Evolutionary conservation across 768 basidiomycete species (phyloP), one percentile per base, ranked within the genome.

Genomic region (Mycena polygramma): DNA sequence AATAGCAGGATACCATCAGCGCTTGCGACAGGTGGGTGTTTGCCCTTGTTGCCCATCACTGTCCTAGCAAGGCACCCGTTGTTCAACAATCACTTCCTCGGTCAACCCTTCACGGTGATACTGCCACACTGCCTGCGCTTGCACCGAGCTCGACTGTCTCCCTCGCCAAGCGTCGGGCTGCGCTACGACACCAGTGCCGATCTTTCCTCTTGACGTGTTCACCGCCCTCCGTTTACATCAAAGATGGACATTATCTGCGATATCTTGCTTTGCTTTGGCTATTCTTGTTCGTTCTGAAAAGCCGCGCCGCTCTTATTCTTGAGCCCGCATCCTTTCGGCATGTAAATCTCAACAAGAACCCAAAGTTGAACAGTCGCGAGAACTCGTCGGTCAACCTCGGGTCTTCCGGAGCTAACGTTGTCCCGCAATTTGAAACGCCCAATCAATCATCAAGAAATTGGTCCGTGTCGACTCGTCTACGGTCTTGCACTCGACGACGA

Each of bases 1-100:
- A 15, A 41, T 45, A 52, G 62, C 43, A 55, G 53, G 43, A 48
- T 20, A 64, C 58, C 66, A 67, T 67, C 66, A 67, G 52, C 39
- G 58, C 52, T n/a, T 36, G 51, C 43, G 13, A 46, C 19, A 41
- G 41, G 15, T 14, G 2, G 2, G 3, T 30, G 13, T 60, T 60
- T 49, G 59, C 30, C 6, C 30, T 30, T 30, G 30, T 30, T 30
- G 30, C 6, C 30, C 30, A 30, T 30, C 30, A 30, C 30, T 6
- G 30, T 30, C 30, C 30, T 30, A 2, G 30, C 30, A 30, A 30
- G 30, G 30, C 30, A 30, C 30, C 30, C 30, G 30, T 30, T 30
- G 30, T 30, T 30, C 30, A 30, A 30, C 30, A 30, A 30, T 30
- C 30, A 30, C 30, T 30, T 30, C 30, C 30, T 30, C 30, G 30